phyloP scores from a whole-genome alignment of 495 filamentous ascomycete species.

The Trichoderma gamsii region DNA sequence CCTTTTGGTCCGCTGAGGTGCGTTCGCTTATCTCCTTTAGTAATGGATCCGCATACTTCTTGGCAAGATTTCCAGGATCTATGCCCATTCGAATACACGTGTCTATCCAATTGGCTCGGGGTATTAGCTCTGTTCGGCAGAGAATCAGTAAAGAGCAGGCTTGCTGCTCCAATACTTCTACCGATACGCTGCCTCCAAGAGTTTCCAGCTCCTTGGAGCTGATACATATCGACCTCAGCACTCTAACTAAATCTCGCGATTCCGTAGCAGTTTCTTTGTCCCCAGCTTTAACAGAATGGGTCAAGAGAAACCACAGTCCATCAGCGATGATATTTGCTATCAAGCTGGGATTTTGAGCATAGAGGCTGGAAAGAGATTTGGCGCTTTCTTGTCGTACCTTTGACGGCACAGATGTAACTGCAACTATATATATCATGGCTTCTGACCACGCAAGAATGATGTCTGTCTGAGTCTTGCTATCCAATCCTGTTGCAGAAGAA shows the following conservation, averaged over 20 bases:
- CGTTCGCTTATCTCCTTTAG: slow-evolving; percentile 43
- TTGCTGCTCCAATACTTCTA: slow-evolving; percentile 49
- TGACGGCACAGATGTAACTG: slow-evolving; percentile 50
- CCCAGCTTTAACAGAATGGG: slow-evolving; percentile 51
- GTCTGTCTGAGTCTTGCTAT: slow-evolving; percentile 22
- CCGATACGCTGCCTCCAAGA: slow-evolving; percentile 30
- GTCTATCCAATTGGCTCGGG: slow-evolving; percentile 79
- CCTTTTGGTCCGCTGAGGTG: slow-evolving; percentile 43
- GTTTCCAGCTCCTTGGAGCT: slow-evolving; percentile 35
- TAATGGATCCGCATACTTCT: slow-evolving; percentile 40
- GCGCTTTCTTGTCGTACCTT: slow-evolving; percentile 54
- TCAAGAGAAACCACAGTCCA: slow-evolving; percentile 75
- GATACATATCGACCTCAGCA: slow-evolving; percentile 67
- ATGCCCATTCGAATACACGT: slow-evolving; percentile 68
- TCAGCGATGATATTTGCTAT: slow-evolving; percentile 56
- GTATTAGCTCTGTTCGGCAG: slow-evolving; percentile 70
- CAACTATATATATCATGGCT: slow-evolving; percentile 72
- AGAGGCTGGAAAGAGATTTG: slow-evolving; percentile 51
- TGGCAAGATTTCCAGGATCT: slow-evolving; percentile 75
- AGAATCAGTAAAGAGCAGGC: slow-evolving; percentile 71
- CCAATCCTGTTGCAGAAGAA: slow-evolving; percentile 45
- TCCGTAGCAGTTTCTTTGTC: slow-evolving; percentile 79
- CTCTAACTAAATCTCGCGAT: slow-evolving; percentile 50
- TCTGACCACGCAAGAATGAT: slow-evolving; percentile 65
- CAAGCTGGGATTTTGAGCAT: slow-evolving; percentile 45